Percentiles rank a stretch among this genome's conserved stretches.
phyloP scores from a whole-genome alignment of 495 filamentous ascomycete genomes.

The Penicillium cataractarum region DNA sequence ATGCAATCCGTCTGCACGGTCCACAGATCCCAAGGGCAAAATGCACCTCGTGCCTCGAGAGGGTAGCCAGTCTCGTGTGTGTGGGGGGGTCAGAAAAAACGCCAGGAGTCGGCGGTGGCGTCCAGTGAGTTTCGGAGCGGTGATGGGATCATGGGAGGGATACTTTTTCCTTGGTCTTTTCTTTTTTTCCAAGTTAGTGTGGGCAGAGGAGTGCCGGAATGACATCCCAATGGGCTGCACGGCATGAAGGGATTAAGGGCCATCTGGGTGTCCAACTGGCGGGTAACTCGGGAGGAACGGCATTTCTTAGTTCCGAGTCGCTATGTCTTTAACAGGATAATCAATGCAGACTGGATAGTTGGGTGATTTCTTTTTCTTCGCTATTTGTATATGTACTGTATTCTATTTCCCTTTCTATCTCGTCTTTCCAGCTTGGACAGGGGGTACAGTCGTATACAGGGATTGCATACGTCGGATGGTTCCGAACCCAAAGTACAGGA shows the following conservation, averaged over 20 bases:
- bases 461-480: not conserved
- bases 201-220: slow-evolving; percentile 7
- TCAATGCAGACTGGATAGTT: no score
- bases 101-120: slow-evolving; percentile 19
- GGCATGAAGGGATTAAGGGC: slow-evolving; percentile 24
- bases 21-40: not conserved
- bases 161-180: not conserved
- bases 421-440: not conserved
- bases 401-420: no score
- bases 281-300: not conserved
- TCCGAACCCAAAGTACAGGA: not conserved
- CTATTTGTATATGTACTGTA: no score
- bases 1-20: not conserved
- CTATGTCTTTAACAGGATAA: no score
- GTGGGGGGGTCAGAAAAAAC: not conserved
- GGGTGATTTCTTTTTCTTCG: no score
- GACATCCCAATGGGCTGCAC: slow-evolving; percentile 19
- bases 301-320: no score
- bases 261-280: not conserved
- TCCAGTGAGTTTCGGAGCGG: slow-evolving; percentile 13
- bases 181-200: not conserved
- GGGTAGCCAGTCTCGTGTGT: slow-evolving; percentile 7
- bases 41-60: slow-evolving; percentile 2
- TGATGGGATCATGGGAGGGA: not conserved
- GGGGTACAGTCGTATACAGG: slow-evolving; percentile 2